These are phyloP conservation scores for Backusella parvicylindrica DNA, from an alignment of 192 early-diverging fungal species.

Conservation along the genomic window DNA sequence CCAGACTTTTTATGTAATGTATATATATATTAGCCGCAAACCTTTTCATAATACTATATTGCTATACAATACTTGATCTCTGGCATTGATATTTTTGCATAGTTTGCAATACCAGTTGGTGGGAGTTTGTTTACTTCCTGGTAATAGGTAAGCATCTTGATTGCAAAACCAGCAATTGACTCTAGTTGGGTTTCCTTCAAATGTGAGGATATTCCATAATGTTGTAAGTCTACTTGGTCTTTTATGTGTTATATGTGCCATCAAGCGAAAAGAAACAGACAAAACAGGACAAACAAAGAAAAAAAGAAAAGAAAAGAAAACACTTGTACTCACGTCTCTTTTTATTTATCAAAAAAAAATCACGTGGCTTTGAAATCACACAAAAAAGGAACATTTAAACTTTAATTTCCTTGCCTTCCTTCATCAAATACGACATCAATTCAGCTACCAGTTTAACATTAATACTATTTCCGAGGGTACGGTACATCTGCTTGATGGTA, in stretches of 20 bases:
- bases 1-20: neutral
- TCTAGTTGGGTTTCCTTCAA: neutral
- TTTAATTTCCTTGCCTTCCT: constrained; percentile 18
- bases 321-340: neutral
- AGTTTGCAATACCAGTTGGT: constrained; percentile 6
- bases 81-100: constrained; percentile 12
- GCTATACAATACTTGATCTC: constrained; percentile 7
- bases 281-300: neutral
- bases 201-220: neutral
- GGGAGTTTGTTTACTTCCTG: neutral
- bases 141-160: constrained; percentile 3
- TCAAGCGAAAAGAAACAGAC: neutral
- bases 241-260: neutral
- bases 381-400: neutral
- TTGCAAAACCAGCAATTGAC: constrained; percentile 26
- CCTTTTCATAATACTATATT: neutral
- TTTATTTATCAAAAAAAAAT: neutral
- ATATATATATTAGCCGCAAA: neutral
- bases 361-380: neutral
- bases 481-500: constrained; percentile 72
- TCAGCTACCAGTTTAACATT: constrained; percentile 79
- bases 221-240: neutral
- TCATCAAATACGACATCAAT: constrained; percentile 69
- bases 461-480: constrained; percentile 89
- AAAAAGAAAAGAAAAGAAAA: neutral